Conservation (phyloP, 805 yeast species). For the Candida pseudoglaebosa region DNA sequence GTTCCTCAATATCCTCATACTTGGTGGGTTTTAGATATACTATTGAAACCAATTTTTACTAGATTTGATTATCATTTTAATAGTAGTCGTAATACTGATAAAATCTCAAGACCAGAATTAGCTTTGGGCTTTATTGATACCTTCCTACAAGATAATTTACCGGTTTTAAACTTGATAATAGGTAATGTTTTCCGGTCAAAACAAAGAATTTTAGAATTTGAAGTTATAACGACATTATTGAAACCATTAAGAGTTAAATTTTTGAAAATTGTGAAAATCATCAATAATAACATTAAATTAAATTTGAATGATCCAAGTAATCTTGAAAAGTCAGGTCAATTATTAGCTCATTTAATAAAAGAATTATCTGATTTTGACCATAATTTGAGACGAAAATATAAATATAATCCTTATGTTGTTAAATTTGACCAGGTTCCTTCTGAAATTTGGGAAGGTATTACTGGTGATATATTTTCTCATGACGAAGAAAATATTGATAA, state of each 20-base stretch:
- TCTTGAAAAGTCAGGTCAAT: constrained; percentile 39
- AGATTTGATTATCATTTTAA: constrained; percentile 63
- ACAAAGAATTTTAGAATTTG: constrained; percentile 29
- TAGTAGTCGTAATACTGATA: constrained; percentile 54
- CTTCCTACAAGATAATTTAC: constrained; percentile 37
- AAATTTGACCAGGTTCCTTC: constrained; percentile 17
- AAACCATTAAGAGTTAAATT: constrained; percentile 46
- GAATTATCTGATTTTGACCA: constrained; percentile 60
- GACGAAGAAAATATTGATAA: constrained; percentile 27
- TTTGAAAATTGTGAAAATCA: constrained; percentile 15
- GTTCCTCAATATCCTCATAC: constrained; percentile 30
- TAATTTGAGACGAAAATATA: constrained; percentile 39
- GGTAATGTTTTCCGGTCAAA: constrained; percentile 25
- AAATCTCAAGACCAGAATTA: constrained; percentile 71
- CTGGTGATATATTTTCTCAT: constrained; percentile 37
- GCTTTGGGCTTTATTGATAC: constrained; percentile 48
- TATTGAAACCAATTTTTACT: constrained; percentile 42
- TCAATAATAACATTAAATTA: constrained; percentile 22
- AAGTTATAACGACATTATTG: constrained; percentile 44
- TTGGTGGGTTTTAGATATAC: constrained; percentile 48
- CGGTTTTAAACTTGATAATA: constrained; percentile 37
- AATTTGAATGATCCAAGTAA: constrained; percentile 13
- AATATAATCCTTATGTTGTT: constrained; percentile 40
- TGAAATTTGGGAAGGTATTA: constrained; percentile 46
- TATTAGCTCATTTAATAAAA: constrained; percentile 54